Conservation (phyloP, 331 rosid genomes). For the Dryas integrifolia region DNA sequence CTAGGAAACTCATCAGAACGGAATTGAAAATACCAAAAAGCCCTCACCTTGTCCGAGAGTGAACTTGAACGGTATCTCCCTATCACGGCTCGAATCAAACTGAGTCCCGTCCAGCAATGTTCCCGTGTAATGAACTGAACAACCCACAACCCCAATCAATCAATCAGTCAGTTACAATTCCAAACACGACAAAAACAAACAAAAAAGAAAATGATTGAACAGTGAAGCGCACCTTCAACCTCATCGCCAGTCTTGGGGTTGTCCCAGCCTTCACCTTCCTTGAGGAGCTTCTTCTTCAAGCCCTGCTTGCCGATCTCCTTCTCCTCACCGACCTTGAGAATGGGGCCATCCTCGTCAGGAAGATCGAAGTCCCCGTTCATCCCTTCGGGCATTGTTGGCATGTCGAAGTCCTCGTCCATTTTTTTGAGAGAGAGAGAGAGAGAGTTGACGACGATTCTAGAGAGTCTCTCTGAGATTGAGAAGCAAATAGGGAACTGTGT, state of each 20-base stretch:
- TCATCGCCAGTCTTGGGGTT: conserved; percentile 86
- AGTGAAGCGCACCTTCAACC: conserved; percentile 58
- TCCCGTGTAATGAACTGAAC: conserved; percentile 85
- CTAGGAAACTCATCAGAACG: background rate
- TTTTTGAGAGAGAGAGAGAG: background rate
- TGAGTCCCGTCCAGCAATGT: conserved; percentile 82
- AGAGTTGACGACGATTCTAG: background rate
- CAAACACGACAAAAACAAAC: background rate
- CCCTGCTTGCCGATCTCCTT: conserved; percentile 74
- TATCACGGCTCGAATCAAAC: conserved; percentile 90
- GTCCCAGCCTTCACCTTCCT: conserved; percentile 74
- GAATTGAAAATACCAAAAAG: background rate
- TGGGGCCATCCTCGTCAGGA: conserved; percentile 32
- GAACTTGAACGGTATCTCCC: conserved; percentile 69
- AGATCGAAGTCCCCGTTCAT: conserved; percentile 71
- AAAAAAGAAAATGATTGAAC: background rate
- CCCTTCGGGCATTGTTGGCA: conserved; percentile 47
- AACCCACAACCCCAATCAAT: background rate
- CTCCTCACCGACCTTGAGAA: conserved; percentile 81
- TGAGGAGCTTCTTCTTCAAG: conserved; percentile 85
- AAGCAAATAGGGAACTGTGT: background rate
- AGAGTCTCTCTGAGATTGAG: no score
- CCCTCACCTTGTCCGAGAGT: conserved; percentile 82
- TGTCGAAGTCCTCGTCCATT: conserved; percentile 76
- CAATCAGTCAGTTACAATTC: background rate